Conservation (phyloP, 2,329 filamentous ascomycete genomes). For the Aspergillus proliferans region DNA sequence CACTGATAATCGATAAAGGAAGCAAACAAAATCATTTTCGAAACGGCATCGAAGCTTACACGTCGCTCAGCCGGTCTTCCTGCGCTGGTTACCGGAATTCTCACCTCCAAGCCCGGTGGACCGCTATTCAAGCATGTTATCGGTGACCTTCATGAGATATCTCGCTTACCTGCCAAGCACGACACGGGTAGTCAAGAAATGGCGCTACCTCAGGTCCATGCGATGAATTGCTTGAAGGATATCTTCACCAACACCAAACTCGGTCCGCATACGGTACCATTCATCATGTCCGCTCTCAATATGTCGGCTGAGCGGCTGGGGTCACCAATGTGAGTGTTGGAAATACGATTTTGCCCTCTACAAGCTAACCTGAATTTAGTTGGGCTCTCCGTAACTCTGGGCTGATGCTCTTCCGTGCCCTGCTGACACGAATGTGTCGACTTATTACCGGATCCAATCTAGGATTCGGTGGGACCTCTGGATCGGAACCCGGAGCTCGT, state of each 20-base stretch:
- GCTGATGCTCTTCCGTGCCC: constrained; percentile 76
- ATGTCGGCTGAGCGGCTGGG: constrained; percentile 75
- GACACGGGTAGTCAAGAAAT: constrained; percentile 35
- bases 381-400: constrained; percentile 96
- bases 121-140: constrained; percentile 38
- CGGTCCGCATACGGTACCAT: constrained; percentile 63
- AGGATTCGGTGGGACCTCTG: constrained; percentile 42
- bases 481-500: constrained; percentile 37
- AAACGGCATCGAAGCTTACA: constrained; percentile 72
- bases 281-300: constrained; percentile 66
- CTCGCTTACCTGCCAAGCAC: constrained; percentile 26
- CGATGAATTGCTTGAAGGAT: constrained; percentile 87
- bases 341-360: background rate
- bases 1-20: constrained; percentile 16
- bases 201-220: constrained; percentile 82
- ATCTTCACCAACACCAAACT: constrained; percentile 80
- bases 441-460: constrained; percentile 37
- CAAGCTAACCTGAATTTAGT: constrained; percentile 33
- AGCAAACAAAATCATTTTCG: constrained; percentile 63
- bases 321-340: constrained; percentile 60
- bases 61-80: constrained; percentile 88
- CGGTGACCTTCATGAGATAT: constrained; percentile 34
- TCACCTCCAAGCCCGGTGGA: constrained; percentile 55
- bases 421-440: constrained; percentile 61
- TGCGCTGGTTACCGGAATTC: constrained; percentile 73